phyloP scores from a whole-genome alignment of 2,329 filamentous ascomycete genomes.

The Colletotrichum sp. region DNA sequence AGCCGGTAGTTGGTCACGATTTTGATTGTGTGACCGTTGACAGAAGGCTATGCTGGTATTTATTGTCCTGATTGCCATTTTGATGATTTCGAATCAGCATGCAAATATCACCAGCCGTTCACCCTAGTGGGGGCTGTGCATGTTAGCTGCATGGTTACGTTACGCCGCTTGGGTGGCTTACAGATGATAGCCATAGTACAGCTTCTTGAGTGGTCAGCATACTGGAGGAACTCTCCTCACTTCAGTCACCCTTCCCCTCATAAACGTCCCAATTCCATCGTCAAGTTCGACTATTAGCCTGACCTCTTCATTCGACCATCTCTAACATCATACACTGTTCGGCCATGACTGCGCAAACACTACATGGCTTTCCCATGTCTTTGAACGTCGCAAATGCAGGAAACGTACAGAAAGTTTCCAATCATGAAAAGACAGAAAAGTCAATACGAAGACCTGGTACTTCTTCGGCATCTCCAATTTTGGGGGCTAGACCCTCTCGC shows the following conservation, averaged over 20 bases:
- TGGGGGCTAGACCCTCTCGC: neutral
- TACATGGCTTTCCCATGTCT: neutral
- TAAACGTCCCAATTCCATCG: neutral
- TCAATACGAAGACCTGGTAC: neutral
- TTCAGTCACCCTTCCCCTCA: neutral
- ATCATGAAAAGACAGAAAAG: neutral
- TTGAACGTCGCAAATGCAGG: neutral
- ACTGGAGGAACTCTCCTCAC: neutral
- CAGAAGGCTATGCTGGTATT: neutral
- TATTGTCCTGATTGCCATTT: neutral
- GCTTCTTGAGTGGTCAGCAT: neutral
- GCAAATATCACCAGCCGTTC: neutral
- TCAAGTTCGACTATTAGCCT: neutral
- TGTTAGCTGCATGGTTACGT: neutral
- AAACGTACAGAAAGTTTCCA: accelerated
- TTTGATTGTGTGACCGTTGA: neutral
- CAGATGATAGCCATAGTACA: neutral
- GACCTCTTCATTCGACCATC: neutral
- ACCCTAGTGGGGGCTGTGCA: neutral
- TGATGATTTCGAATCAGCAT: neutral
- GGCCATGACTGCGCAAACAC: neutral
- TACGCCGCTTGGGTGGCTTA: neutral
- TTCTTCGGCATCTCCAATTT: neutral
- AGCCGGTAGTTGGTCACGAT: neutral
- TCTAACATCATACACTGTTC: neutral